Conservation (phyloP, 805 yeast species). For the Ogataea chonburiensis region DNA sequence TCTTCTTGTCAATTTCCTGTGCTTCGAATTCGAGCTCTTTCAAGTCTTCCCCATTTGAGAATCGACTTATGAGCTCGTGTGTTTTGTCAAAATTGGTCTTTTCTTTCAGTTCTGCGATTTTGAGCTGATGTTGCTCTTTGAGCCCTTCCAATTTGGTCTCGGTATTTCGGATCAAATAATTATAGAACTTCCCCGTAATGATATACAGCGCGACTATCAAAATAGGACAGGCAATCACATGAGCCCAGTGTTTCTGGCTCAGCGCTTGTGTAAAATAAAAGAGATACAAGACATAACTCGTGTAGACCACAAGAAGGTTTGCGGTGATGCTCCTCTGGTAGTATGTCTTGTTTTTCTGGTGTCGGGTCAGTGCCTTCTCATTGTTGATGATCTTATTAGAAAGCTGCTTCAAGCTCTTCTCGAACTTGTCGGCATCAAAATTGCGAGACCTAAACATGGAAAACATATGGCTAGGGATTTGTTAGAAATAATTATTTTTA, state of each 20-base stretch:
- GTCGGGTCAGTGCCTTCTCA: constrained; percentile 23
- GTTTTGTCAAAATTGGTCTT: constrained; percentile 76
- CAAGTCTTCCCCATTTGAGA: constrained; percentile 49
- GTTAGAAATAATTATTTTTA: neutral
- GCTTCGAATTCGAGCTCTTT: constrained; percentile 41
- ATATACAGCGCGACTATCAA: constrained; percentile 16
- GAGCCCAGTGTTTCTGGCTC: constrained; percentile 3
- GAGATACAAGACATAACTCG: constrained; percentile 26
- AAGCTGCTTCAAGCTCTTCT: constrained; percentile 40
- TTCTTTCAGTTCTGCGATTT: constrained; percentile 35
- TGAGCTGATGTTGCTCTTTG: constrained; percentile 38
- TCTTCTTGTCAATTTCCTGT: constrained; percentile 41
- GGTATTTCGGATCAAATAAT: constrained; percentile 24
- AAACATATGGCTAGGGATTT: too few relatives aligned
- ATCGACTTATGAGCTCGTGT: constrained; percentile 67
- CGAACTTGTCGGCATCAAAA: constrained; percentile 45
- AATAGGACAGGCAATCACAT: constrained; percentile 17
- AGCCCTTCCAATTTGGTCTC: constrained; percentile 25
- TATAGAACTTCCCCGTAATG: constrained; percentile 17
- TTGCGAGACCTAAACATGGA: constrained; percentile 30
- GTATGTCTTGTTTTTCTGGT: constrained; percentile 16
- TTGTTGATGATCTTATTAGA: constrained; percentile 35
- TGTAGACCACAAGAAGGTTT: constrained; percentile 24
- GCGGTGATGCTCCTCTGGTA: constrained; percentile 20
- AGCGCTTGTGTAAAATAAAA: constrained; percentile 8